These are phyloP conservation scores for Kodamaea sp. DNA, from an alignment of 1,139 yeast species.

Conservation along the genomic window DNA sequence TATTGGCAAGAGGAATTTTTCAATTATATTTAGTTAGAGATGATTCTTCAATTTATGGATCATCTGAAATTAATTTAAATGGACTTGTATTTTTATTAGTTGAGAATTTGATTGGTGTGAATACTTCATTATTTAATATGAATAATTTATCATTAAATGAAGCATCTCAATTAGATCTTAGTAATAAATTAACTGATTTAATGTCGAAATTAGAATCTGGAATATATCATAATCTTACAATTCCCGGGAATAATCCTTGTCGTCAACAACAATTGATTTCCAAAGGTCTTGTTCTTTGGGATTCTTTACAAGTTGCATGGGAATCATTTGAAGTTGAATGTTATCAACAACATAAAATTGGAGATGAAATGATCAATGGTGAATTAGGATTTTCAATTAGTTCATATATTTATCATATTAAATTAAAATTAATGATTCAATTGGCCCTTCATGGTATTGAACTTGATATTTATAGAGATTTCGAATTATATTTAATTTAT, in stretches of 20 bases:
- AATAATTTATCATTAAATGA: constrained; percentile 8
- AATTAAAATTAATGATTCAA: constrained; percentile 67
- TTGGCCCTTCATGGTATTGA: constrained; percentile 74
- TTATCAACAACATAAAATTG: constrained; percentile 28
- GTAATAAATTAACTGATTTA: constrained; percentile 10
- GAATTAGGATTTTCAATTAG: constrained; percentile 53
- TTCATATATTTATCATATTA: constrained; percentile 63
- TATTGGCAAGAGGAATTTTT: constrained; percentile 57
- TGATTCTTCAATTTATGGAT: constrained; percentile 49
- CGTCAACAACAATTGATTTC: constrained; percentile 73
- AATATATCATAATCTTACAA: constrained; percentile 53
- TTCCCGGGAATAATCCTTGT: constrained; percentile 69
- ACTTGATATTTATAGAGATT: constrained; percentile 65
- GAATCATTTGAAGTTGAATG: constrained; percentile 51
- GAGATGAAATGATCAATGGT: constrained; percentile 26
- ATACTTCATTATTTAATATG: constrained; percentile 14
- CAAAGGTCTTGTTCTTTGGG: constrained; percentile 63
- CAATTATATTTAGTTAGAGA: constrained; percentile 61
- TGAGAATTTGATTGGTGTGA: constrained; percentile 26
- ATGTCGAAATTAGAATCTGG: constrained; percentile 42
- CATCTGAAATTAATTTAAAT: constrained; percentile 13
- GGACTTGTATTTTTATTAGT: constrained; percentile 19
- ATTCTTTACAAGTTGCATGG: constrained; percentile 69
- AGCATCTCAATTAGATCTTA: constrained; percentile 5
- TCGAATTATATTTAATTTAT: constrained; percentile 66